Conservation (phyloP, 2,329 filamentous ascomycete genomes). For the Pseudogymnoascus sp. region DNA sequence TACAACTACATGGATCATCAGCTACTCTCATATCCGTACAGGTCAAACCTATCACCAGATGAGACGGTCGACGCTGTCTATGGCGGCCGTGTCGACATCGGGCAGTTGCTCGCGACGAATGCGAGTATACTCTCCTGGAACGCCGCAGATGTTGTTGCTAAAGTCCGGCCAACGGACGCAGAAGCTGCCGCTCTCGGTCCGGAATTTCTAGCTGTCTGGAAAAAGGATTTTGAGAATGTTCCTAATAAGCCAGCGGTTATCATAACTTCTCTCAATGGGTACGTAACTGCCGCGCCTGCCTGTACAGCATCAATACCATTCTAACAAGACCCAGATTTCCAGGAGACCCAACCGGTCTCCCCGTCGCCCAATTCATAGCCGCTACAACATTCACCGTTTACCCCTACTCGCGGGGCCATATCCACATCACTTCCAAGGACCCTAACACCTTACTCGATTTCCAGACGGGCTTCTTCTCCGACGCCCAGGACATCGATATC, state of each 20-base stretch:
- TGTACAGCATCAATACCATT: constrained; percentile 25
- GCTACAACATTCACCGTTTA: not conserved
- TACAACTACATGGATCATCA: constrained; percentile 49
- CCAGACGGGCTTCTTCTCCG: constrained; percentile 44
- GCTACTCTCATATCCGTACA: constrained; percentile 45
- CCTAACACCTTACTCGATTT: constrained; percentile 35
- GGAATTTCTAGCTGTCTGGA: constrained; percentile 45
- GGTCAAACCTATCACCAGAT: constrained; percentile 34
- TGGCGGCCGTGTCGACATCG: constrained; percentile 38
- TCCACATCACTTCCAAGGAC: constrained; percentile 3
- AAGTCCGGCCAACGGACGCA: constrained; percentile 47
- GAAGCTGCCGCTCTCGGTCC: constrained; percentile 46
- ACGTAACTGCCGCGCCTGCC: too few species aligned
- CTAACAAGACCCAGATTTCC: constrained; percentile 27
- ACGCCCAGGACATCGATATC: constrained; percentile 40
- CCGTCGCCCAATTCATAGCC: not conserved
- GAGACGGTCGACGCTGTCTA: constrained; percentile 47
- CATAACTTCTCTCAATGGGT: too few species aligned
- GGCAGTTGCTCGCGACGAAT: constrained; percentile 38
- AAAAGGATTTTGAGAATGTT: constrained; percentile 41
- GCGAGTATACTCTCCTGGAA: constrained; percentile 50
- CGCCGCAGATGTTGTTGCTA: constrained; percentile 42
- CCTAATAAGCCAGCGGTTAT: constrained; percentile 20
- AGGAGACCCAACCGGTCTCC: constrained; percentile 31
- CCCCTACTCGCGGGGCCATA: not conserved